Evolutionary conservation across 225 moss, liverwort and hornwort genomes (phyloP).

Genomic region (Rhytidiadelphus loreus): DNA sequence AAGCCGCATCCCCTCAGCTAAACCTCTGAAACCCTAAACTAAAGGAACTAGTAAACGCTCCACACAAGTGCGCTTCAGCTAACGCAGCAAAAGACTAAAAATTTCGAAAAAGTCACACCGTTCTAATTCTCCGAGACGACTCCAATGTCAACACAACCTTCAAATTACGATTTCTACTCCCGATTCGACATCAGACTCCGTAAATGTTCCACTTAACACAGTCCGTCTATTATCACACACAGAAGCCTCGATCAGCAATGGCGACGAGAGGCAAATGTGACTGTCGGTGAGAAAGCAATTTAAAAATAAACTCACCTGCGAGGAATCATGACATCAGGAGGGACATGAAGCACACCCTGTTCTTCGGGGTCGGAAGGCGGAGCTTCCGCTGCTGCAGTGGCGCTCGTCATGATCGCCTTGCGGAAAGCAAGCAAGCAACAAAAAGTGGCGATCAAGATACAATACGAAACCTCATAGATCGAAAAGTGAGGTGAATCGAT

Average conservation of each 20-base stretch:
- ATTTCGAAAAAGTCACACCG: neutral
- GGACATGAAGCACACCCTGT: neutral
- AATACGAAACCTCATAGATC: neutral
- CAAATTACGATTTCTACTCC: neutral
- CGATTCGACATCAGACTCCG: neutral
- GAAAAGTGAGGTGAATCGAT: neutral
- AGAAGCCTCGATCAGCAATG: neutral
- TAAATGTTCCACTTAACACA: neutral
- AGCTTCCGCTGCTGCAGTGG: neutral
- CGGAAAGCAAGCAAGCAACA: neutral
- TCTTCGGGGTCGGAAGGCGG: neutral
- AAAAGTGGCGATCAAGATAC: neutral
- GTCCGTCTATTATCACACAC: neutral
- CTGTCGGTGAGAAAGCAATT: neutral
- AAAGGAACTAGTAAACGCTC: neutral
- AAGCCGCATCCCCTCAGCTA: neutral
- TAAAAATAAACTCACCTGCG: conserved; percentile 6
- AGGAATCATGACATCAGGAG: conserved; percentile 5
- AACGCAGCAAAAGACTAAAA: neutral
- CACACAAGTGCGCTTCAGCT: neutral
- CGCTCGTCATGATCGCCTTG: neutral
- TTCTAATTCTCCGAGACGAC: neutral
- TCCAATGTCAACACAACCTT: neutral
- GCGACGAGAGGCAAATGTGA: neutral
- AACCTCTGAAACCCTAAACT: conserved; percentile 3